phyloP scores from a whole-genome alignment of 2,329 filamentous ascomycete genomes.

The Sporothrix brasiliensis region DNA sequence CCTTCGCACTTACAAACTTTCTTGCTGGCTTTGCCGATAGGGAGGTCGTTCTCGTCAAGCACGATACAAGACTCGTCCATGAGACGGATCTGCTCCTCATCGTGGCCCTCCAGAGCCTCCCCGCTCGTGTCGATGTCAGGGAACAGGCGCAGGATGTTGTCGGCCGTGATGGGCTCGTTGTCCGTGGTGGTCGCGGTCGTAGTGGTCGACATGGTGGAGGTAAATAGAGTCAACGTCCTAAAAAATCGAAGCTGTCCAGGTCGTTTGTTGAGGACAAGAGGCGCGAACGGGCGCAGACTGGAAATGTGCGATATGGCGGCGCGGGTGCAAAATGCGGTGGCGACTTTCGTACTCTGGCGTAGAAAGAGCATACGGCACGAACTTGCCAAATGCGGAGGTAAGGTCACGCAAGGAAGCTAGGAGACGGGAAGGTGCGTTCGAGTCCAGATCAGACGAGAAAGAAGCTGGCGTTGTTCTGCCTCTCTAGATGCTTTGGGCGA shows the following conservation, averaged over 20 bases:
- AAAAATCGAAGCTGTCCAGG: neutral
- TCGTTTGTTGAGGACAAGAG: slow-evolving; percentile 17
- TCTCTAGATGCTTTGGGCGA: neutral
- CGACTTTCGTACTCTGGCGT: slow-evolving; percentile 25
- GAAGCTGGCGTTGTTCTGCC: neutral
- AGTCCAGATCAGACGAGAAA: neutral
- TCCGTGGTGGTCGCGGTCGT: slow-evolving; percentile 44
- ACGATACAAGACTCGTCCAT: slow-evolving; percentile 99
- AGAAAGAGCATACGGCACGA: slow-evolving; percentile 22
- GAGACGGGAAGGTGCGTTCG: neutral
- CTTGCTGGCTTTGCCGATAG: slow-evolving; percentile 96
- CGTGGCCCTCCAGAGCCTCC: slow-evolving; percentile 82
- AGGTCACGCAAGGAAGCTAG: neutral
- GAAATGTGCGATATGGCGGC: slow-evolving; percentile 18
- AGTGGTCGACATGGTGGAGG: slow-evolving; percentile 34
- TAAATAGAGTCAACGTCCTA: neutral
- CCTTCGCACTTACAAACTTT: slow-evolving; percentile 78
- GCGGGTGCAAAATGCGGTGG: slow-evolving; percentile 8
- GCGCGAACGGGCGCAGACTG: neutral
- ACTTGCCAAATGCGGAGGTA: slow-evolving; percentile 6
- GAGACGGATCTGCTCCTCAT: slow-evolving; percentile 94
- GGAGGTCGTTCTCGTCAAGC: slow-evolving; percentile 84
- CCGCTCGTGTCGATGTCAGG: slow-evolving; percentile 76
- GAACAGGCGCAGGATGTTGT: slow-evolving; percentile 85
- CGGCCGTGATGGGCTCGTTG: slow-evolving; percentile 72